A percentile compares a stretch with the other conserved stretches of the same genome.
These are phyloP conservation scores for Chrysoporthe austroafricana DNA, from an alignment of 2,329 filamentous ascomycete genomes.

Conservation along the genomic window DNA sequence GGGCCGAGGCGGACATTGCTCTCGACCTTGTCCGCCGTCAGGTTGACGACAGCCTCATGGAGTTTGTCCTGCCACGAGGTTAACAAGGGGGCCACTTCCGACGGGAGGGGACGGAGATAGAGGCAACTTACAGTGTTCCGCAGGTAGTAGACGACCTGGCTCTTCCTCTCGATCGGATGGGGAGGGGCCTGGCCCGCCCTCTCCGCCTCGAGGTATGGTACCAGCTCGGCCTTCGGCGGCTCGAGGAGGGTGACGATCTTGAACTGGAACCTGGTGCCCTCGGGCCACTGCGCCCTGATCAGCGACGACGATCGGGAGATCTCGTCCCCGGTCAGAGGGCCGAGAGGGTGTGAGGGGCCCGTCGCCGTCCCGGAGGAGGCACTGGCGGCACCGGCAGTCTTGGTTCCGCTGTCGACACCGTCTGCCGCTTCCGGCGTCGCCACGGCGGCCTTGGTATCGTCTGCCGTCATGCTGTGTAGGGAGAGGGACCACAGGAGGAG, in stretches of 20 bases:
- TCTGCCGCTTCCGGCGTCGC: slow-evolving; percentile 6
- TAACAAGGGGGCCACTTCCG: slow-evolving; percentile 4
- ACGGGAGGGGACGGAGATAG: not conserved
- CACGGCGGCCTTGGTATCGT: slow-evolving; percentile 10
- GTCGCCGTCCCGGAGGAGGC: slow-evolving; percentile 8
- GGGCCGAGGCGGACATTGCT: slow-evolving; percentile 62
- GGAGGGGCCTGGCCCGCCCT: slow-evolving; percentile 44
- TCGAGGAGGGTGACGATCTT: slow-evolving; percentile 65
- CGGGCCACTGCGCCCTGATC: slow-evolving; percentile 58
- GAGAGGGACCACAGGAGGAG: too few relatives aligned
- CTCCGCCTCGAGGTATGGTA: slow-evolving; percentile 55
- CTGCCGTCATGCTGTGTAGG: slow-evolving; percentile 21
- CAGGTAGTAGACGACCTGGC: slow-evolving; percentile 62
- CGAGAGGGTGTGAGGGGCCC: slow-evolving; percentile 55
- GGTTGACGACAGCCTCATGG: slow-evolving; percentile 61
- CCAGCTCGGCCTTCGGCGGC: slow-evolving; percentile 56
- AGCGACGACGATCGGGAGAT: slow-evolving; percentile 55
- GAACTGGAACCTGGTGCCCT: slow-evolving; percentile 60
- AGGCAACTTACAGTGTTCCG: slow-evolving; percentile 56
- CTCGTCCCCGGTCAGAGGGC: slow-evolving; percentile 61
- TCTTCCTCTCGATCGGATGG: slow-evolving; percentile 51
- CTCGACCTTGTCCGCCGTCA: slow-evolving; percentile 55
- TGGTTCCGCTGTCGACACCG: slow-evolving; percentile 10
- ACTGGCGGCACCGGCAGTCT: not conserved
- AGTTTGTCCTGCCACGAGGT: slow-evolving; percentile 55